phyloP scores from a whole-genome alignment of 805 yeast species.

The Candida gorgasii region DNA sequence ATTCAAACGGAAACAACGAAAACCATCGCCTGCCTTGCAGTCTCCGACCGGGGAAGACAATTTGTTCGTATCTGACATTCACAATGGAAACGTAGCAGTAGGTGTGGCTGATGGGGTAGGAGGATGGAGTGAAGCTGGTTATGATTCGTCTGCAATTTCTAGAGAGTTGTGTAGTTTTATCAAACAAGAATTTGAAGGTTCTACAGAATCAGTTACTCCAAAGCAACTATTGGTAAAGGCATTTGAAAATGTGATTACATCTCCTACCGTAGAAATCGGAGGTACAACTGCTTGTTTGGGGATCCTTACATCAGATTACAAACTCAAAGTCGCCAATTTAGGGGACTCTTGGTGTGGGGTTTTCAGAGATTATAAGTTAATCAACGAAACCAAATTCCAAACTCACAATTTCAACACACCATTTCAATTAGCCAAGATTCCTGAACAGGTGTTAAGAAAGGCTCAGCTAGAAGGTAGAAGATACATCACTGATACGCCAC shows the following conservation, averaged over 20 bases:
- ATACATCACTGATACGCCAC: slow-evolving; percentile 71
- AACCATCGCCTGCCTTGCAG: slow-evolving; percentile 40
- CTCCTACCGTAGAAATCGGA: slow-evolving; percentile 76
- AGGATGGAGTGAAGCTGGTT: slow-evolving; percentile 93
- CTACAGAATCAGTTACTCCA: slow-evolving; percentile 30
- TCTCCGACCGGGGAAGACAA: slow-evolving; percentile 76
- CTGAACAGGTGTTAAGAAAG: slow-evolving; percentile 53
- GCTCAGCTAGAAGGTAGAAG: slow-evolving; percentile 57
- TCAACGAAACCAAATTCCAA: slow-evolving; percentile 72
- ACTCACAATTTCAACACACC: slow-evolving; percentile 91
- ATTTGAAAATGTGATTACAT: slow-evolving; percentile 51
- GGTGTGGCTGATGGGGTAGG: slow-evolving; percentile 98
- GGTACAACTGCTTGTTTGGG: slow-evolving; percentile 94
- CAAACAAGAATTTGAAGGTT: slow-evolving; percentile 33
- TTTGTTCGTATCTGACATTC: slow-evolving; percentile 50
- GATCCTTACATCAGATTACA: slow-evolving; percentile 54
- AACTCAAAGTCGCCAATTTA: slow-evolving; percentile 70
- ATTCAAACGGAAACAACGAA: slow-evolving; percentile 29
- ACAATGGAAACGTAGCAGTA: slow-evolving; percentile 49
- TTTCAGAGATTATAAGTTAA: slow-evolving; percentile 63
- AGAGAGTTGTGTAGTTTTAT: slow-evolving; percentile 70
- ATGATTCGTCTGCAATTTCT: slow-evolving; percentile 84
- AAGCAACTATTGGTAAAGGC: slow-evolving; percentile 54
- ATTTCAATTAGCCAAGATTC: slow-evolving; percentile 83
- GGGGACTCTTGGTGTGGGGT: slow-evolving; percentile 97